These are phyloP conservation scores for Penicillium nucicola DNA, from an alignment of 495 filamentous ascomycete genomes.

Conservation along the genomic window DNA sequence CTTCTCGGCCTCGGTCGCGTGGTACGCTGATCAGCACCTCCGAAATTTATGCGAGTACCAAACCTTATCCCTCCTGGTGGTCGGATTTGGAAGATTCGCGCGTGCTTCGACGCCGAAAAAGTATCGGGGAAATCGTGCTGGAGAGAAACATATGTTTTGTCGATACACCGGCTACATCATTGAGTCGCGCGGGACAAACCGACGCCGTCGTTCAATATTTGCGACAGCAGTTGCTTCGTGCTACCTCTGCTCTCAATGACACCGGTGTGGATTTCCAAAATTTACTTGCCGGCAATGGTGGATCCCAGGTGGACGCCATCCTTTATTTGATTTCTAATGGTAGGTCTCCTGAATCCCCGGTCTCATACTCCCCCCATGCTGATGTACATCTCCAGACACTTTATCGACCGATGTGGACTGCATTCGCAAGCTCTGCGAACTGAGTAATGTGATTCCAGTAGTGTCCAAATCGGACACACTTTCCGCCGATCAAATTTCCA, in stretches of 20 bases:
- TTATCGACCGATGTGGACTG: conserved; percentile 73
- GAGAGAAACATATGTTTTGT: conserved; percentile 96
- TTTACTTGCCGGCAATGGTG: conserved; percentile 80
- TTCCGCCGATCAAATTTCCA: conserved; percentile 53
- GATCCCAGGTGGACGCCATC: conserved; percentile 83
- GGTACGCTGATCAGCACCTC: conserved; percentile 47
- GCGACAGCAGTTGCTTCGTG: conserved; percentile 66
- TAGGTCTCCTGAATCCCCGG: conserved; percentile 32
- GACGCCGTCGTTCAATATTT: conserved; percentile 72
- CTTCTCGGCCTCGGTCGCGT: conserved; percentile 32
- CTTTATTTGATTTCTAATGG: conserved; percentile 74
- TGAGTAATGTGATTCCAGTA: conserved; percentile 85
- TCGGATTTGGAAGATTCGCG: conserved; percentile 78
- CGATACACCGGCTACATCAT: conserved; percentile 77
- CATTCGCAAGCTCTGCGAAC: conserved; percentile 66
- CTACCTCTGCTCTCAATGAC: conserved; percentile 53
- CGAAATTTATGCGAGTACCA: conserved; percentile 90
- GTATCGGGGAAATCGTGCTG: conserved; percentile 74
- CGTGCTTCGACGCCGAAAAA: conserved; percentile 70
- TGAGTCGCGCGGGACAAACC: conserved; percentile 64
- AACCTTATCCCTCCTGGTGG: conserved; percentile 92
- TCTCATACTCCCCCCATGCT: background rate
- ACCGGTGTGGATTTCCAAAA: conserved; percentile 73
- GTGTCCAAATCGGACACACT: conserved; percentile 76
- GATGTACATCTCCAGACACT: conserved; percentile 48